Evolutionary conservation across 441 rosid genomes (phyloP).

Genomic region (Corymbia calophylla): DNA sequence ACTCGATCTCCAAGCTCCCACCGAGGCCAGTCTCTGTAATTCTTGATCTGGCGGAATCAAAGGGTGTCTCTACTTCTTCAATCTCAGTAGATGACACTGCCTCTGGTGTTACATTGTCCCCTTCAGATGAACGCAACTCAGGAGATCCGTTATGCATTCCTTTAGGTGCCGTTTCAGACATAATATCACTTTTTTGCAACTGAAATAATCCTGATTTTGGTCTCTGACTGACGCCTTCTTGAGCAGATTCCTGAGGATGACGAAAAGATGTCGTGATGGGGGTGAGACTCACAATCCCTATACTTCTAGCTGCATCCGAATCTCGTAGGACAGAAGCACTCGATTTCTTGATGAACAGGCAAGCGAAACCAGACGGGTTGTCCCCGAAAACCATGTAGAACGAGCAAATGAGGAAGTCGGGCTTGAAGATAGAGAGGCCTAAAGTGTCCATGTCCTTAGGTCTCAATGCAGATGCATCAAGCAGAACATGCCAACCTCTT

Average conservation of each 20-base stretch:
- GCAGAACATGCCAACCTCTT: constrained; percentile 8
- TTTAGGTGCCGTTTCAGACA: neutral
- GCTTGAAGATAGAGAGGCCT: constrained; percentile 69
- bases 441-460: constrained; percentile 94
- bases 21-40: neutral
- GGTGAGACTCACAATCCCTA: constrained; percentile 72
- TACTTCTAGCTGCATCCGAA: constrained; percentile 31
- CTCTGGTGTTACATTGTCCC: neutral
- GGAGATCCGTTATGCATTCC: neutral
- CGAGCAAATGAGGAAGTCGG: constrained; percentile 79
- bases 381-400: constrained; percentile 91
- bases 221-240: neutral
- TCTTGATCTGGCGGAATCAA: constrained; percentile 17
- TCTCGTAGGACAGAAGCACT: constrained; percentile 27
- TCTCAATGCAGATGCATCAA: constrained; percentile 28
- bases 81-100: neutral
- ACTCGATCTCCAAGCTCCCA: constrained; percentile 22
- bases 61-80: constrained; percentile 20
- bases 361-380: constrained; percentile 89
- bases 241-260: constrained; percentile 18
- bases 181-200: neutral
- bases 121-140: neutral
- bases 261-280: constrained; percentile 14
- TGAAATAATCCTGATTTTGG: neutral
- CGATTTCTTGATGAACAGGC: constrained; percentile 81